Conservation (phyloP, 1,284 basidiomycete species). For the Limonomyces culmigenus region DNA sequence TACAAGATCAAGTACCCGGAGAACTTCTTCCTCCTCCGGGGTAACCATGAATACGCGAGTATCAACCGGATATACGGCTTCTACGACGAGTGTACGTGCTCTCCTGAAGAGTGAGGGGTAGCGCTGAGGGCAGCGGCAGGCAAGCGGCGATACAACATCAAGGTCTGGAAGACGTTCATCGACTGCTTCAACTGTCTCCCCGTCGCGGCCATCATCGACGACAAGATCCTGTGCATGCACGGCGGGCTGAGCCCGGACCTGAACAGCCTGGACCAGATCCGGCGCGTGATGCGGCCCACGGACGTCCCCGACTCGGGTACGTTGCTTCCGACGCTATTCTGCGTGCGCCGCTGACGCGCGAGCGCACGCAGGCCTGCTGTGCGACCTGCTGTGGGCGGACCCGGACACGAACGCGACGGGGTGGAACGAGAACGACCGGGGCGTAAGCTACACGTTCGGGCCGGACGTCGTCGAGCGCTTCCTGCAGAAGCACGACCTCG, state of each 20-base stretch:
- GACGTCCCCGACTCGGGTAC: conserved; percentile 98
- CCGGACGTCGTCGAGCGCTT: conserved; percentile 96
- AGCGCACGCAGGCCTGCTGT: too few species aligned
- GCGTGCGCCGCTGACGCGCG: too few species aligned
- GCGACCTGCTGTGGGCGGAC: conserved; percentile 97
- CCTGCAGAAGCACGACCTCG: conserved; percentile 99
- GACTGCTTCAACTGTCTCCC: conserved; percentile 95
- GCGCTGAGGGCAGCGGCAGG: conserved; percentile 25
- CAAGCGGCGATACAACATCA: conserved; percentile 96
- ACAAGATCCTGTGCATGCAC: conserved; percentile 95
- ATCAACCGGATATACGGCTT: conserved; percentile 95
- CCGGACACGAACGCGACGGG: conserved; percentile 99
- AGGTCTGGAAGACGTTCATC: conserved; percentile 95
- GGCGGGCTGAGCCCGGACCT: conserved; percentile 89
- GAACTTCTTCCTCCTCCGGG: conserved; percentile 92
- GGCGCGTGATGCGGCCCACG: conserved; percentile 97
- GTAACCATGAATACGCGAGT: conserved; percentile 90
- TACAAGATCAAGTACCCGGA: conserved; percentile 99
- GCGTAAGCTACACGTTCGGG: conserved; percentile 97
- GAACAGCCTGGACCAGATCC: conserved; percentile 99
- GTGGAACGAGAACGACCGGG: conserved; percentile 98
- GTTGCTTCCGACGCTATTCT: too few species aligned
- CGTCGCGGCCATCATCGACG: conserved; percentile 92
- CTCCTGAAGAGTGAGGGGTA: neutral
- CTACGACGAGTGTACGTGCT: conserved; percentile 84